phyloP scores from a whole-genome alignment of 352 stramenopile species.

The Phytophthora ohioensis region DNA sequence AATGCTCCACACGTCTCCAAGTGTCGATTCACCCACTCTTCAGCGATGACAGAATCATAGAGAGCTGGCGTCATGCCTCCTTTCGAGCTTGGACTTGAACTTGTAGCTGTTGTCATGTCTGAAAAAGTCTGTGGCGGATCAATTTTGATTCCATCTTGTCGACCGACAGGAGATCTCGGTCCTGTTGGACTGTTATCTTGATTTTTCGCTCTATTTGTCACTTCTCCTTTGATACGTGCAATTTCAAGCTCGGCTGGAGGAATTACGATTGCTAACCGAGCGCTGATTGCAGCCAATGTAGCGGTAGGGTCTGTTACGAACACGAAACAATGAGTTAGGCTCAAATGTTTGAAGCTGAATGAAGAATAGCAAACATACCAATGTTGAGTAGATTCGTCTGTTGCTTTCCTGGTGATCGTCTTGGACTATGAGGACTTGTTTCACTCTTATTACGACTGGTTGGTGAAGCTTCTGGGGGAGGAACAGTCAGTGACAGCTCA shows the following conservation, averaged over 20 bases:
- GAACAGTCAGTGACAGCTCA: constrained; percentile 19
- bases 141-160: not conserved
- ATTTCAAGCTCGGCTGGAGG: constrained; percentile 80
- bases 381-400: constrained; percentile 51
- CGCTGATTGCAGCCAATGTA: constrained; percentile 71
- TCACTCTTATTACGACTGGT: constrained; percentile 12
- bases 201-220: constrained; percentile 23
- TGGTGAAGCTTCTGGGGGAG: constrained; percentile 5
- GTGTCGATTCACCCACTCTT: constrained; percentile 86
- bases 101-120: not conserved
- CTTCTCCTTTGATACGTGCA: constrained; percentile 69
- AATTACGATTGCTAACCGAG: constrained; percentile 57
- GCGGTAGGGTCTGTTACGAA: constrained; percentile 41
- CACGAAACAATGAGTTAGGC: not conserved
- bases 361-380: constrained; percentile 28
- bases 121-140: constrained; percentile 2
- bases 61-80: constrained; percentile 45
- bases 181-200: constrained; percentile 17
- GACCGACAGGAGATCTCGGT: constrained; percentile 8
- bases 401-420: constrained; percentile 38
- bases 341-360: not conserved
- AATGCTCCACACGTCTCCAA: constrained; percentile 63
- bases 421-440: constrained; percentile 27
- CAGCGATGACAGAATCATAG: constrained; percentile 74
- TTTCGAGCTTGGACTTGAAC: constrained; percentile 32